Percentiles rank a stretch among this genome's conserved stretches.
Conservation (phyloP, 148 eudicot species). For the Spergularia bocconei region DNA sequence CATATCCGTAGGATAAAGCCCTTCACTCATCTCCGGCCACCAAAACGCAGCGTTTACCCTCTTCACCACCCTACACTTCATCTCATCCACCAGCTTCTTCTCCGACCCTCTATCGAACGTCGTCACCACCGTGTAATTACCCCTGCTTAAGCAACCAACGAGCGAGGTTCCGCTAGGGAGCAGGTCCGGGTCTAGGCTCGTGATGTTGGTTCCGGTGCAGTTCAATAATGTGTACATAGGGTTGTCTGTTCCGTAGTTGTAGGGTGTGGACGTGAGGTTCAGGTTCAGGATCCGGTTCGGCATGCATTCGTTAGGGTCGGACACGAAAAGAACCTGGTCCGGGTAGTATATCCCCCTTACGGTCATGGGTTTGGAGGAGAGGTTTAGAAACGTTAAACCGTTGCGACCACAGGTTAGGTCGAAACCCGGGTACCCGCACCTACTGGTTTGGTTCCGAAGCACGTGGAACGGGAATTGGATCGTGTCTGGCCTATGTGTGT, state of each 20-base stretch:
- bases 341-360: conserved; percentile 43
- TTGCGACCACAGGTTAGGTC: conserved; percentile 47
- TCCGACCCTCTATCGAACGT: conserved; percentile 3
- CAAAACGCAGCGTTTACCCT: conserved; percentile 32
- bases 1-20: conserved; percentile 28
- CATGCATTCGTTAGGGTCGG: conserved; percentile 56
- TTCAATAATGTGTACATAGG: conserved; percentile 37
- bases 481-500: conserved; percentile 29
- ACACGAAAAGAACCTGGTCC: conserved; percentile 33
- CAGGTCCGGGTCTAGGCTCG: not conserved
- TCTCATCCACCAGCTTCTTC: conserved; percentile 15
- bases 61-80: conserved; percentile 25
- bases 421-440: conserved; percentile 64
- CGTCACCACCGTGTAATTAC: conserved; percentile 31
- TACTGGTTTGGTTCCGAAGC: conserved; percentile 8
- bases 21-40: conserved; percentile 12
- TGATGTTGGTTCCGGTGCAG: conserved; percentile 29
- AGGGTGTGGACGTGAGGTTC: conserved; percentile 30
- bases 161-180: conserved; percentile 4
- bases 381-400: conserved; percentile 36
- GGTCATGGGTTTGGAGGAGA: conserved; percentile 36
- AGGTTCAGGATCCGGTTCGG: conserved; percentile 35
- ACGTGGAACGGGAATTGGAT: conserved; percentile 65
- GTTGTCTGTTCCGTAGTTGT: conserved; percentile 4
- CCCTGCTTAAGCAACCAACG: conserved; percentile 37